Conservation (phyloP, 768 basidiomycete genomes). For the Boletales sp. region DNA sequence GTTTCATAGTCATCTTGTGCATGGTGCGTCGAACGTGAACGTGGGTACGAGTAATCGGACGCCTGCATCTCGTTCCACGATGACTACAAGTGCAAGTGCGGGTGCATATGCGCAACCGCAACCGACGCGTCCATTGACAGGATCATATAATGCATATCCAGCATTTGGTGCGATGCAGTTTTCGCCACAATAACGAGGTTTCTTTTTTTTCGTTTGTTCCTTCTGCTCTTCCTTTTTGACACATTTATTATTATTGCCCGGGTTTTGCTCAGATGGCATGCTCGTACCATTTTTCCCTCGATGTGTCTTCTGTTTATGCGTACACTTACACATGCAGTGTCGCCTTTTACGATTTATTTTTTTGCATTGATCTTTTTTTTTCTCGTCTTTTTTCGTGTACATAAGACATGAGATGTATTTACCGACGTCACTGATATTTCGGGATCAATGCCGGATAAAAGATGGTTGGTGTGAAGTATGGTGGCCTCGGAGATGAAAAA, state of each 20-base stretch:
- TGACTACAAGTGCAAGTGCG: background rate
- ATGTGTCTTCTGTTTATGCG: background rate
- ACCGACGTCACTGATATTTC: background rate
- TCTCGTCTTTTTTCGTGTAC: background rate
- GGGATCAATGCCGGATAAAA: background rate
- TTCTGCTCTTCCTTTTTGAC: background rate
- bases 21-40: conserved; percentile 7
- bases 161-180: conserved; percentile 25
- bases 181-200: conserved; percentile 6
- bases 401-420: background rate
- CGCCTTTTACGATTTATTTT: background rate
- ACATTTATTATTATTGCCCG: conserved; percentile 23
- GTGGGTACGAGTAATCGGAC: conserved; percentile 13
- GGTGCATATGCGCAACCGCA: conserved; percentile 24
- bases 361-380: background rate
- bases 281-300: background rate
- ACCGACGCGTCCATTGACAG: conserved; percentile 16
- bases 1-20: conserved; percentile 15
- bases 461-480: background rate
- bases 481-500: too few species aligned
- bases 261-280: conserved; percentile 5
- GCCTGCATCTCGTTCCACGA: conserved; percentile 17
- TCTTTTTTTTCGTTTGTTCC: background rate
- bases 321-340: background rate
- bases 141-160: conserved; percentile 20